These are phyloP conservation scores for Penicillium malachiteum DNA, from an alignment of 495 filamentous ascomycete genomes.

Conservation along the genomic window DNA sequence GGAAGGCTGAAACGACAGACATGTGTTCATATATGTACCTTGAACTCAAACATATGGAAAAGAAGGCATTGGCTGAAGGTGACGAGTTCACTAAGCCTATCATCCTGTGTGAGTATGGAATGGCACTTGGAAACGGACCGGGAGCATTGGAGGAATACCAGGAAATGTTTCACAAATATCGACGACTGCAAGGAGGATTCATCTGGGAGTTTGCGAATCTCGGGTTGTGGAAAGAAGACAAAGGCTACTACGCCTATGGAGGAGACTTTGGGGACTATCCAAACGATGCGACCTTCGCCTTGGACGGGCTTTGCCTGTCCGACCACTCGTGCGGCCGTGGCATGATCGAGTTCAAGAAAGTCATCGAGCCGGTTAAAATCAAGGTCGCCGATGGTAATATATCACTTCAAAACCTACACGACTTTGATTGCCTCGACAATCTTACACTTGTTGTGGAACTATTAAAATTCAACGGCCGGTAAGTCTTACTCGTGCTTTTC, in stretches of 20 bases:
- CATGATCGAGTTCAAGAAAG: constrained; percentile 60
- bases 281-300: constrained; percentile 64
- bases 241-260: constrained; percentile 56
- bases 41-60: constrained; percentile 47
- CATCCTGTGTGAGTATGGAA: constrained; percentile 66
- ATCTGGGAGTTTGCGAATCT: constrained; percentile 78
- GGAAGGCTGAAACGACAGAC: constrained; percentile 56
- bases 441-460: not conserved
- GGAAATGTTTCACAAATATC: constrained; percentile 55
- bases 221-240: constrained; percentile 49
- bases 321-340: constrained; percentile 60
- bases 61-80: constrained; percentile 23
- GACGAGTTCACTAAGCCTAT: constrained; percentile 54
- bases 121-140: constrained; percentile 67
- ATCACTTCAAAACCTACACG: not conserved
- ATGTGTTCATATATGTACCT: constrained; percentile 70
- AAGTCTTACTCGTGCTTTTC: not conserved
- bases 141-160: constrained; percentile 66
- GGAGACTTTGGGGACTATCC: constrained; percentile 67
- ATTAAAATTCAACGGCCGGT: not conserved
- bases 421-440: not conserved
- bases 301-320: constrained; percentile 62
- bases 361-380: constrained; percentile 46
- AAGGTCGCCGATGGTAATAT: not conserved
- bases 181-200: constrained; percentile 64